phyloP scores from a whole-genome alignment of 805 yeast species.

The Candida ascalaphidarum region DNA sequence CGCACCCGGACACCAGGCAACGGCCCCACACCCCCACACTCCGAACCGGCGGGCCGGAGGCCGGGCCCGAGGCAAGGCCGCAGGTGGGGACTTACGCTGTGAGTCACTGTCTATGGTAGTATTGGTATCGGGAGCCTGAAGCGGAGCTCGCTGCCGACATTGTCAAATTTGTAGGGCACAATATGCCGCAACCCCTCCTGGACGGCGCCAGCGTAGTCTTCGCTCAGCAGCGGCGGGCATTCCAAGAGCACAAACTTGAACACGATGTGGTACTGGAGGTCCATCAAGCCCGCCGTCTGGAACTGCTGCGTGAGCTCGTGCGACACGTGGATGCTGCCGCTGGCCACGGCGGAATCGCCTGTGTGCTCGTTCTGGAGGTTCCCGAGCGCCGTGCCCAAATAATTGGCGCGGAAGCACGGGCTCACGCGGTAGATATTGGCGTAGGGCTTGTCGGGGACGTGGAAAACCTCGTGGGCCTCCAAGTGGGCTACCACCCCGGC shows the following conservation, averaged over 20 bases:
- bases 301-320: conserved; percentile 24
- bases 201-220: conserved; percentile 2
- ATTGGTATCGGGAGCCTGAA: conserved; percentile 18
- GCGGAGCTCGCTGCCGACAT: conserved; percentile 18
- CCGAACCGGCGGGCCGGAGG: too few species aligned
- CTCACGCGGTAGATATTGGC: conserved; percentile 25
- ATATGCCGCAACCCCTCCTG: too few species aligned
- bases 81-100: too few species aligned
- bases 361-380: too few species aligned
- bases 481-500: conserved; percentile 24
- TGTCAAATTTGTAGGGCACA: conserved; percentile 10
- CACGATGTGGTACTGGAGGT: conserved; percentile 25
- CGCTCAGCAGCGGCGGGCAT: too few species aligned
- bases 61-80: too few species aligned
- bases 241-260: conserved; percentile 27
- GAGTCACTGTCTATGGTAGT: neutral
- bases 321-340: conserved; percentile 24
- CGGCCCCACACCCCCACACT: too few species aligned
- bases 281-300: conserved; percentile 26
- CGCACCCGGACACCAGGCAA: too few species aligned
- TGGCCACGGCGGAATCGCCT: conserved; percentile 7
- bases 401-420: conserved; percentile 22
- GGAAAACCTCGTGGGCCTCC: conserved; percentile 33
- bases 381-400: conserved; percentile 20
- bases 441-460: conserved; percentile 9